Evolutionary conservation across 768 basidiomycete species (phyloP).

Genomic region (Auricularia auricula-judae): DNA sequence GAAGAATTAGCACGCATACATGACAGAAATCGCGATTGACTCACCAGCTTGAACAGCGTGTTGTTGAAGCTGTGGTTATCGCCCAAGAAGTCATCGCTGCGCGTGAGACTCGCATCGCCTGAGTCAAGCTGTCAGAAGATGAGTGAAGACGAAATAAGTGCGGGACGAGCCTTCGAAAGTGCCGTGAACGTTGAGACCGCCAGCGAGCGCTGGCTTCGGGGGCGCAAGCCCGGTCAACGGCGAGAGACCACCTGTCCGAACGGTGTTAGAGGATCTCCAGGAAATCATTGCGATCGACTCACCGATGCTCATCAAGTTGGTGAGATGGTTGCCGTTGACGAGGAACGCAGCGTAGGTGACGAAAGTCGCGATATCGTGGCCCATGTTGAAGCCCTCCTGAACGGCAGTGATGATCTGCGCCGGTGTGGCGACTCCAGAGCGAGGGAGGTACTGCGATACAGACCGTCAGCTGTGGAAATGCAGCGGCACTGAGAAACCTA

Average conservation of each 20-base stretch:
- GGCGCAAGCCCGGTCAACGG: background rate
- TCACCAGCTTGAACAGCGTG: slow-evolving; percentile 2
- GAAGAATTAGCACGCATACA: background rate
- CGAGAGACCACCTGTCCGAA: background rate
- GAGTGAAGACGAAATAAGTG: background rate
- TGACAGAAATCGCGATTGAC: background rate
- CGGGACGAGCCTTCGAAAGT: slow-evolving; percentile 4
- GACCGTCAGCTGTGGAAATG: background rate
- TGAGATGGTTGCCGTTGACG: slow-evolving; percentile 5
- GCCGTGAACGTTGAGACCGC: slow-evolving; percentile 4
- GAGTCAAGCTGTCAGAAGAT: background rate
- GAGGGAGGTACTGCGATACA: slow-evolving; percentile 3
- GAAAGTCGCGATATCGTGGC: slow-evolving; percentile 3
- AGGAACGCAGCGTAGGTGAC: slow-evolving; percentile 4
- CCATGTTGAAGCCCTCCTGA: slow-evolving; percentile 8
- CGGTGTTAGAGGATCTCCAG: too few relatives aligned
- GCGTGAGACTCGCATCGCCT: slow-evolving; percentile 6
- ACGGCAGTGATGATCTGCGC: slow-evolving; percentile 6
- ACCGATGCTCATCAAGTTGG: slow-evolving; percentile 5
- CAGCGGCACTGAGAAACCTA: background rate
- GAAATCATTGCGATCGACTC: background rate
- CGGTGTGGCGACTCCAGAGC: slow-evolving; percentile 6
- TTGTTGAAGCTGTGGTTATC: slow-evolving; percentile 5
- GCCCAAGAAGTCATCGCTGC: slow-evolving; percentile 7
- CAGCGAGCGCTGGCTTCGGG: background rate